phyloP scores from a whole-genome alignment of 2,329 filamentous ascomycete species.

The Curvularia sp. region DNA sequence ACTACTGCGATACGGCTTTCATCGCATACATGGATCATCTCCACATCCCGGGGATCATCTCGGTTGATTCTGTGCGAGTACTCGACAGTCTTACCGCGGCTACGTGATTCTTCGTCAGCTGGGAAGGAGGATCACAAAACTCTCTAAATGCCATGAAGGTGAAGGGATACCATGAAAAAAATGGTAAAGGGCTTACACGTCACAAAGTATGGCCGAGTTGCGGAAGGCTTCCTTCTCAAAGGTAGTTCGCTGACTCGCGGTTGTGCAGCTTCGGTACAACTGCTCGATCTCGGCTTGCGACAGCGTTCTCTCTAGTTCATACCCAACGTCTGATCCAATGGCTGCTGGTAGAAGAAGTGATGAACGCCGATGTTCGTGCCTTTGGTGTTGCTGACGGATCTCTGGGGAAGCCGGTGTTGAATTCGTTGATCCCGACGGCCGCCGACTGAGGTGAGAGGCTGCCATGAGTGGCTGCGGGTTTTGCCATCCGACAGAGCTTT shows the following conservation, averaged over 20 bases:
- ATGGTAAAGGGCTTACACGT: constrained; percentile 44
- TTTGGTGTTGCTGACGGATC: constrained; percentile 20
- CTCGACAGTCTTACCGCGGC: constrained; percentile 51
- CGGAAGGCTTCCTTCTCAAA: constrained; percentile 54
- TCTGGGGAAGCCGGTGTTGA: constrained; percentile 26
- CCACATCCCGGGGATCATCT: constrained; percentile 47
- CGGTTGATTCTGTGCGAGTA: constrained; percentile 51
- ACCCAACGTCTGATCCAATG: constrained; percentile 24
- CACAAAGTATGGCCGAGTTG: constrained; percentile 55
- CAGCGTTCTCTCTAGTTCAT: constrained; percentile 19
- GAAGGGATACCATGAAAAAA: background rate
- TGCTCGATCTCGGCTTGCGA: constrained; percentile 31
- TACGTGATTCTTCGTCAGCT: constrained; percentile 21
- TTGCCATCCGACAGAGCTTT: constrained; percentile 26
- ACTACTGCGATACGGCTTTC: constrained; percentile 54
- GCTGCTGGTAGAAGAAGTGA: constrained; percentile 37
- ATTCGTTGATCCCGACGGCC: constrained; percentile 23
- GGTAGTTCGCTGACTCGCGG: constrained; percentile 40
- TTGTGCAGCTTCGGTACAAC: constrained; percentile 43
- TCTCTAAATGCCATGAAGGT: background rate
- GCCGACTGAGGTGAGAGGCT: constrained; percentile 19
- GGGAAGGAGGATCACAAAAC: background rate
- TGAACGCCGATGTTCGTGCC: constrained; percentile 20
- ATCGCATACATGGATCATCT: constrained; percentile 50
- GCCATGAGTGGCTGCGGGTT: constrained; percentile 16